Percentiles rank a stretch among this genome's conserved stretches.
Evolutionary conservation across 805 yeast genomes (phyloP).

Genomic region (Torulaspora quercuum): DNA sequence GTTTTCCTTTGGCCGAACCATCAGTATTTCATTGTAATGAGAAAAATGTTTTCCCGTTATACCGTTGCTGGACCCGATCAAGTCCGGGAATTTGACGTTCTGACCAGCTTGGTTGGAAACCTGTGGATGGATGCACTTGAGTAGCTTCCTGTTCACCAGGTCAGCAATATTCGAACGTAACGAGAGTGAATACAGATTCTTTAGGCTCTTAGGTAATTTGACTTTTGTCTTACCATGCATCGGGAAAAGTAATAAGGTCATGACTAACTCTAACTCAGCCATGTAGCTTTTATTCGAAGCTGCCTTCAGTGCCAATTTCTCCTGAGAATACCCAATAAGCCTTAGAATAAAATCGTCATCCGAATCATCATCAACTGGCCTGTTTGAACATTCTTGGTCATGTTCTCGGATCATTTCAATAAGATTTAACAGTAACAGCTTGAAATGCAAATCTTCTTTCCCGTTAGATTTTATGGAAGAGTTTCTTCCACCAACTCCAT

Average conservation of each 20-base stretch:
- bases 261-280: slow-evolving; percentile 72
- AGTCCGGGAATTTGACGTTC: slow-evolving; percentile 21
- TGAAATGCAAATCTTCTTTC: slow-evolving; percentile 66
- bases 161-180: slow-evolving; percentile 64
- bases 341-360: slow-evolving; percentile 47
- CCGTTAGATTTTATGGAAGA: slow-evolving; percentile 27
- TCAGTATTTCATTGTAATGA: slow-evolving; percentile 17
- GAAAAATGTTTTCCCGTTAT: slow-evolving; percentile 12
- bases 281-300: slow-evolving; percentile 56
- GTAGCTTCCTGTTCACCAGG: slow-evolving; percentile 55
- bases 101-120: slow-evolving; percentile 15
- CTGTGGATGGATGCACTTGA: slow-evolving; percentile 26
- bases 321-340: slow-evolving; percentile 57
- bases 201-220: slow-evolving; percentile 53
- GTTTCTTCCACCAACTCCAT: slow-evolving; percentile 4
- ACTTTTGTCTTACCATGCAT: slow-evolving; percentile 32
- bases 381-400: slow-evolving; percentile 23
- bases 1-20: slow-evolving; percentile 18
- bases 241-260: slow-evolving; percentile 68
- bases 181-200: slow-evolving; percentile 54
- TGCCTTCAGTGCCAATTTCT: slow-evolving; percentile 58
- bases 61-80: slow-evolving; percentile 18
- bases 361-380: slow-evolving; percentile 4
- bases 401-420: slow-evolving; percentile 71
- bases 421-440: slow-evolving; percentile 64